Percentiles rank a stretch among this genome's conserved stretches.
These are phyloP conservation scores for Vigna trinervia DNA, from an alignment of 306 rosid genomes.

Conservation along the genomic window DNA sequence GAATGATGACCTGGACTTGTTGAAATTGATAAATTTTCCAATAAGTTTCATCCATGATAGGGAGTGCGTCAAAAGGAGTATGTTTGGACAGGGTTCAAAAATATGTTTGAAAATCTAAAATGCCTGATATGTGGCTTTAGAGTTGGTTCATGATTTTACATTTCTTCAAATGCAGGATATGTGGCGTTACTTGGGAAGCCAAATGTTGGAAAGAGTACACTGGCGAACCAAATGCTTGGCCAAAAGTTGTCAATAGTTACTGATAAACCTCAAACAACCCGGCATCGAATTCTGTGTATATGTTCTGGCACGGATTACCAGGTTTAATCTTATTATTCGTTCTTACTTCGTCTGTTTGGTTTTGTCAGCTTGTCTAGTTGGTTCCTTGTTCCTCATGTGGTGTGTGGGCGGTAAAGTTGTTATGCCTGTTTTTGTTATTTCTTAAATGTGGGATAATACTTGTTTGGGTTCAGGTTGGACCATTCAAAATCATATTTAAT, in stretches of 20 bases:
- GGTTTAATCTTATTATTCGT: conserved; percentile 61
- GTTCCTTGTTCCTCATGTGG: background rate
- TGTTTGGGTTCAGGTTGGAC: background rate
- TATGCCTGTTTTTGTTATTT: background rate
- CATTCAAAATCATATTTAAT: background rate
- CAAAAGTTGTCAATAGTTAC: conserved; percentile 95
- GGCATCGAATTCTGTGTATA: conserved; percentile 95
- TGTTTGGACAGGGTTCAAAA: background rate
- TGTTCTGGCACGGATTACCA: conserved; percentile 89
- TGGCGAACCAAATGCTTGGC: conserved; percentile 92
- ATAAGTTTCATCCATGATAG: too few relatives aligned
- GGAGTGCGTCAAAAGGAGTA: too few relatives aligned
- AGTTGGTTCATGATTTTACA: conserved; percentile 4
- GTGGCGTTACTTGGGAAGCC: conserved; percentile 96
- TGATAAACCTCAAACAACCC: conserved; percentile 95
- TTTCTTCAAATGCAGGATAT: conserved; percentile 63
- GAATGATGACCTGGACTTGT: background rate
- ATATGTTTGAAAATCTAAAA: too few relatives aligned
- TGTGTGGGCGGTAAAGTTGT: too few relatives aligned
- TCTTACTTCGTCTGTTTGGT: conserved; percentile 34
- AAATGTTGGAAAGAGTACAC: conserved; percentile 96
- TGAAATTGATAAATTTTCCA: background rate
- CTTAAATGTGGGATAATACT: background rate
- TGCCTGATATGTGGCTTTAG: too few relatives aligned
- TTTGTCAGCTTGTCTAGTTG: conserved; percentile 18